A percentile compares a stretch with the other conserved stretches of the same genome.
Conservation (phyloP, 106 monocot species). For the Platanthera zijinensis region DNA sequence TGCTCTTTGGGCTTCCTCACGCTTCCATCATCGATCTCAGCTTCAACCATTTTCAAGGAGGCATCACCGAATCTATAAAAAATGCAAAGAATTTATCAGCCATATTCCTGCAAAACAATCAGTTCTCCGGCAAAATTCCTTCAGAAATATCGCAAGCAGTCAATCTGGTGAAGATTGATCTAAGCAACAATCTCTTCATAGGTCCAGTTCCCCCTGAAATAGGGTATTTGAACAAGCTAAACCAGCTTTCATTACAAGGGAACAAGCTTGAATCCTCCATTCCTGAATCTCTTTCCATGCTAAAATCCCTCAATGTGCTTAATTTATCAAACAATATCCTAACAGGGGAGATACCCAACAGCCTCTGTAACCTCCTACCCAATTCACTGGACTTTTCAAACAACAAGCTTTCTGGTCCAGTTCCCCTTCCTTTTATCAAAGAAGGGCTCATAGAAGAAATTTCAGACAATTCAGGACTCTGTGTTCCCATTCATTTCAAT, state of each 20-base stretch:
- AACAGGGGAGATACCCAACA: slow-evolving; percentile 72
- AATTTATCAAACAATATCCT: slow-evolving; percentile 86
- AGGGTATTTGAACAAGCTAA: slow-evolving; percentile 44
- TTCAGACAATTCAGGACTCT: slow-evolving; percentile 67
- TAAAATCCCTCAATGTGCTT: slow-evolving; percentile 78
- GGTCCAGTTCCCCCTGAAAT: slow-evolving; percentile 69
- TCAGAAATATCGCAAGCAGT: slow-evolving; percentile 41
- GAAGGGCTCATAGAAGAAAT: slow-evolving; percentile 76
- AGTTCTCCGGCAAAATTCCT: slow-evolving; percentile 54
- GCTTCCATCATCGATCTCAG: slow-evolving; percentile 73
- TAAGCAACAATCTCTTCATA: slow-evolving; percentile 69
- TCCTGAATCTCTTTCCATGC: slow-evolving; percentile 52
- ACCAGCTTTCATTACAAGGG: slow-evolving; percentile 65
- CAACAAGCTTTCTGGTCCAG: slow-evolving; percentile 69
- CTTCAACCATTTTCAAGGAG: slow-evolving; percentile 63
- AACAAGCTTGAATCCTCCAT: slow-evolving; percentile 66
- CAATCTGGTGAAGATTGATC: slow-evolving; percentile 71
- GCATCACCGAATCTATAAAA: slow-evolving; percentile 39
- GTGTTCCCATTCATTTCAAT: slow-evolving; percentile 41
- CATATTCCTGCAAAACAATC: slow-evolving; percentile 62
- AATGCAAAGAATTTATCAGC: slow-evolving; percentile 73
- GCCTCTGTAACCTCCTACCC: slow-evolving; percentile 67
- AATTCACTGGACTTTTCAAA: slow-evolving; percentile 90
- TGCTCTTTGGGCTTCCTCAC: slow-evolving; percentile 55
- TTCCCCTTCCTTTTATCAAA: slow-evolving; percentile 67